Evolutionary conservation across 169 alveolate genomes (phyloP).

Genomic region (Cryptosporidium parvum): DNA sequence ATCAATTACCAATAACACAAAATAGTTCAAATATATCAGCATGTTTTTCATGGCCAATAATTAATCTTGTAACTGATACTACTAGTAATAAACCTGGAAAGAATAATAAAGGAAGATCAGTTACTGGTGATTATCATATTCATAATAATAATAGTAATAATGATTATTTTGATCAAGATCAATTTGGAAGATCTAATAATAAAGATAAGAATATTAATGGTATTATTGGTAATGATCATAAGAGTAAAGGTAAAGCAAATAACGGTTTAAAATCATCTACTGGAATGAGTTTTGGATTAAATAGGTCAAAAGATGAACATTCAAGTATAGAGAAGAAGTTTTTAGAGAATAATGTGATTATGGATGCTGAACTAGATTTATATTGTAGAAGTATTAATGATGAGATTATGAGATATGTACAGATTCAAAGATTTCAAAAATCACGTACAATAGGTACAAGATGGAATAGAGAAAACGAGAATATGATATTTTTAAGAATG

Average conservation of each 20-base stretch:
- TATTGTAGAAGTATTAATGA: conserved; percentile 60
- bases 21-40: conserved; percentile 62
- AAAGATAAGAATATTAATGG: too few relatives aligned
- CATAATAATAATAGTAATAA: not conserved
- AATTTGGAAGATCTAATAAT: not conserved
- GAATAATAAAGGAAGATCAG: not conserved
- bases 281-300: not conserved
- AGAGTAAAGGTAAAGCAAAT: too few relatives aligned
- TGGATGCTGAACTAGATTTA: conserved; percentile 52
- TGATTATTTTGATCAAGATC: not conserved
- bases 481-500: conserved; percentile 50
- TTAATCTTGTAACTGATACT: conserved; percentile 17
- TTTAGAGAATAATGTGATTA: conserved; percentile 4
- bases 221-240: too few relatives aligned
- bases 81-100: not conserved
- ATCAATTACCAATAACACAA: conserved; percentile 52
- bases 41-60: conserved; percentile 70
- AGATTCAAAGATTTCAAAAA: conserved; percentile 71
- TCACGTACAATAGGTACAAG: conserved; percentile 73
- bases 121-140: too few relatives aligned
- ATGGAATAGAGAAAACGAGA: conserved; percentile 60
- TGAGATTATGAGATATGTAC: conserved; percentile 66
- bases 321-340: conserved; percentile 6
- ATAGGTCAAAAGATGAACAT: not conserved
- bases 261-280: conserved; percentile 1